A percentile compares a stretch with the other conserved stretches of the same genome.
These are phyloP conservation scores for Diutina mesorugosa DNA, from an alignment of 1,139 yeast genomes.

Conservation along the genomic window DNA sequence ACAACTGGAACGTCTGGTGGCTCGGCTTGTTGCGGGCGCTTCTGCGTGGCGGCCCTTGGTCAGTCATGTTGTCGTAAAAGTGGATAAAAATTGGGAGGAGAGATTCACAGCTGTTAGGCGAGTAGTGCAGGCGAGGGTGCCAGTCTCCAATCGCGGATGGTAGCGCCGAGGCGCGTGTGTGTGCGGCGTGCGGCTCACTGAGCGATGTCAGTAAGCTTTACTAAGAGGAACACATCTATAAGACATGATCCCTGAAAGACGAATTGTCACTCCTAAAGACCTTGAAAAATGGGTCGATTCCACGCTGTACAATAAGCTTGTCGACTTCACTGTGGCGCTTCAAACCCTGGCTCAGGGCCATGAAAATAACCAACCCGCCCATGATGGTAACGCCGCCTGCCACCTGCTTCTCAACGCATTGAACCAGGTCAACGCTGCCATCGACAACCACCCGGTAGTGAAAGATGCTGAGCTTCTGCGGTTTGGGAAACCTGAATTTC, in stretches of 20 bases:
- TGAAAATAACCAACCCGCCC: constrained; percentile 29
- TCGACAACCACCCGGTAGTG: constrained; percentile 52
- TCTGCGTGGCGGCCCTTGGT: background rate
- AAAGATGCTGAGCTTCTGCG: constrained; percentile 59
- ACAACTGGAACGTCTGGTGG: constrained; percentile 6
- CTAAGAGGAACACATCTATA: background rate
- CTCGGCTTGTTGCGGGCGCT: background rate
- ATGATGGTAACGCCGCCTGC: constrained; percentile 17
- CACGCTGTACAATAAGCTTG: constrained; percentile 32
- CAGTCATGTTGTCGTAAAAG: background rate
- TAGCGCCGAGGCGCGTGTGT: background rate
- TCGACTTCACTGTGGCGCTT: constrained; percentile 43
- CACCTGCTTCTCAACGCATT: constrained; percentile 25
- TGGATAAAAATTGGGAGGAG: background rate
- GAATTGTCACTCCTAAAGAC: constrained; percentile 52
- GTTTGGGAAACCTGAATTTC: constrained; percentile 85
- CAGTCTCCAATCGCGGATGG: background rate
- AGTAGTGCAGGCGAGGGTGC: too few species aligned
- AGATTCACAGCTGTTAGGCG: too few species aligned
- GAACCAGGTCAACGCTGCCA: constrained; percentile 27
- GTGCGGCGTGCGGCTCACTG: background rate
- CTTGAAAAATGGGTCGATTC: constrained; percentile 50
- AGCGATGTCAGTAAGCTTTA: too few species aligned
- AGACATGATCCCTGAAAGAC: background rate
- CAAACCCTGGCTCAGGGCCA: constrained; percentile 63